phyloP scores from a whole-genome alignment of 441 rosid species.

The Populus trichocarpa region DNA sequence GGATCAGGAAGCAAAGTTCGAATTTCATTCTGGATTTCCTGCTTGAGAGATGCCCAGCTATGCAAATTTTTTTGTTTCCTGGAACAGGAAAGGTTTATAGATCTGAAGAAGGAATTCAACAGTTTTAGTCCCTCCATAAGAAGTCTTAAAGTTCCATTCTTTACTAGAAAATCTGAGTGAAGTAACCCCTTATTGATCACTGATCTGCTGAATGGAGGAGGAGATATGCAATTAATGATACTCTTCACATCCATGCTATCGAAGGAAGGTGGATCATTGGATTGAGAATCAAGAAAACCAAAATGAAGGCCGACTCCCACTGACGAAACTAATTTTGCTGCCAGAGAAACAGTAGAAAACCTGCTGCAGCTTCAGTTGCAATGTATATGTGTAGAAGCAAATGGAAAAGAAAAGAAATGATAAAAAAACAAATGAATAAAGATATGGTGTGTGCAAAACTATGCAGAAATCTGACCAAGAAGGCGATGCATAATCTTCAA shows the following conservation, averaged over 20 bases:
- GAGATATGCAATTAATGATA: conserved; percentile 66
- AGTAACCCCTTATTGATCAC: conserved; percentile 83
- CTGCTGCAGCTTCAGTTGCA: conserved; percentile 64
- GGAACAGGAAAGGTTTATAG: conserved; percentile 34
- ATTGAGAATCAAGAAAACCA: conserved; percentile 50
- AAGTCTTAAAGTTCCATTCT: conserved; percentile 81
- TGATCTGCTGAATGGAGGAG: conserved; percentile 70
- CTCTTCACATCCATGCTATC: conserved; percentile 49
- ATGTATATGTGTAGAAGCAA: conserved; percentile 22
- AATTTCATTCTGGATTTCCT: conserved; percentile 64
- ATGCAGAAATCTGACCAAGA: conserved; percentile 63
- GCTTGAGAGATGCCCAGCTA: conserved; percentile 48
- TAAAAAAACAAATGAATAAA: not conserved
- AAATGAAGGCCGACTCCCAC: conserved; percentile 50
- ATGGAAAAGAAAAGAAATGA: conserved; percentile 8
- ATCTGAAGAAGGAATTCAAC: conserved; percentile 54
- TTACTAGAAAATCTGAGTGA: conserved; percentile 75
- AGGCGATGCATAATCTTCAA: conserved; percentile 79
- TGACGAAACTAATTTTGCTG: conserved; percentile 67
- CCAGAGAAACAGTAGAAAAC: conserved; percentile 76
- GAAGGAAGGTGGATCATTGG: conserved; percentile 38
- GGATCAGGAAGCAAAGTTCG: conserved; percentile 75
- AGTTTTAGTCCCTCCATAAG: conserved; percentile 72
- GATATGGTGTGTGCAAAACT: conserved; percentile 5
- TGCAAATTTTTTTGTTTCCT: conserved; percentile 30